These are phyloP conservation scores for Allantophomopsis cytisporea DNA, from an alignment of 2,329 filamentous ascomycete species.

Conservation along the genomic window DNA sequence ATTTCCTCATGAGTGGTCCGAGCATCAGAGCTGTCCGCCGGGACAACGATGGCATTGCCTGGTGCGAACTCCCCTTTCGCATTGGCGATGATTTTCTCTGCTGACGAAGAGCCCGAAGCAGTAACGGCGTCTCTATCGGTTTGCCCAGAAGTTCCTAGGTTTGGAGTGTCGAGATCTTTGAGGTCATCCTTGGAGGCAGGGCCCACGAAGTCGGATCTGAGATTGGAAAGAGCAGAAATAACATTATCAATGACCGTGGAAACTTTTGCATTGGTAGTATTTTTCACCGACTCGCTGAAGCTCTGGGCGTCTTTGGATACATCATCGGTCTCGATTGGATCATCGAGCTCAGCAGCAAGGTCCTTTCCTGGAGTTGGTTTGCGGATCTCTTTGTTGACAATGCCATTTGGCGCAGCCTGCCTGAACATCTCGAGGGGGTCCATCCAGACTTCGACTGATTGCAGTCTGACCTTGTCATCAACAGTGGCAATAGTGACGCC, in stretches of 20 bases:
- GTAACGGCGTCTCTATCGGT: neutral
- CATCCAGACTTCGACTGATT: conserved; percentile 49
- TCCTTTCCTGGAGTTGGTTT: conserved; percentile 2
- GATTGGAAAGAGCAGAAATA: neutral
- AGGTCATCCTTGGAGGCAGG: neutral
- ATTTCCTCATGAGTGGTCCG: conserved; percentile 4
- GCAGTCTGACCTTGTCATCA: conserved; percentile 43
- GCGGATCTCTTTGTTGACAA: conserved; percentile 5
- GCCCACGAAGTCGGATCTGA: neutral
- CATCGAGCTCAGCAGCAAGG: conserved; percentile 5
- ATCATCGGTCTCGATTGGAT: neutral
- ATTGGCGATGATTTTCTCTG: neutral
- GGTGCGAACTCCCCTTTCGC: neutral
- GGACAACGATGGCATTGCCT: conserved; percentile 2
- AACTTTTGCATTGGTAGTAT: neutral
- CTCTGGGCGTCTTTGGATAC: neutral
- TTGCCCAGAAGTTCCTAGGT: neutral
- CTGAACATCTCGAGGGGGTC: conserved; percentile 55
- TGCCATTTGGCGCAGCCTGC: conserved; percentile 39
- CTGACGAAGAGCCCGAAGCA: neutral
- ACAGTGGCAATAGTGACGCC: conserved; percentile 49
- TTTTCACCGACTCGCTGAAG: too few relatives aligned
- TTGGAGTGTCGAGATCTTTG: neutral
- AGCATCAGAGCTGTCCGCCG: neutral
- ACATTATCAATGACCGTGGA: neutral